These are phyloP conservation scores for Albifimbria verrucaria DNA, from an alignment of 2,329 filamentous ascomycete species.

Conservation along the genomic window DNA sequence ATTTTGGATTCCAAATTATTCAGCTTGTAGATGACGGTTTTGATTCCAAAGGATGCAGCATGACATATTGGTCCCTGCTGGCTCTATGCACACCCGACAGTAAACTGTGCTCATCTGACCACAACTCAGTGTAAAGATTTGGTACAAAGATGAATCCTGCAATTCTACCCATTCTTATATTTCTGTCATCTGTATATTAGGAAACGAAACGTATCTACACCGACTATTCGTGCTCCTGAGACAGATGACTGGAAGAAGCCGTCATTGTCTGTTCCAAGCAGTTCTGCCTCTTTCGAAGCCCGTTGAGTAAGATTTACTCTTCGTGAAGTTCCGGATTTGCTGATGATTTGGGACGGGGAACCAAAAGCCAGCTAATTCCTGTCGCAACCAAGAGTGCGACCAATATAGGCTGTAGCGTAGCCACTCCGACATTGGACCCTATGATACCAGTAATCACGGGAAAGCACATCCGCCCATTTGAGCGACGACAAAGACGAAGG, in stretches of 20 bases:
- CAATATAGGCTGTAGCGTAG: constrained; percentile 49
- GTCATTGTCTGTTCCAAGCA: neutral
- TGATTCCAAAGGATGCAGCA: too few relatives aligned
- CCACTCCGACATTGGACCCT: constrained; percentile 40
- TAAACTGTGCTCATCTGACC: too few relatives aligned
- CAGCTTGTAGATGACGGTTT: too few relatives aligned
- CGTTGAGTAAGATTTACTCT: constrained; percentile 27
- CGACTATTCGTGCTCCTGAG: neutral
- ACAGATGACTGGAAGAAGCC: too few relatives aligned
- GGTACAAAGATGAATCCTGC: too few relatives aligned
- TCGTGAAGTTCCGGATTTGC: constrained; percentile 27
- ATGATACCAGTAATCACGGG: constrained; percentile 53
- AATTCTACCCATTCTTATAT: neutral
- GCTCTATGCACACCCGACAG: too few relatives aligned
- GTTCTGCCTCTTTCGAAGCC: too few relatives aligned
- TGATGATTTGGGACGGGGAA: constrained; percentile 32
- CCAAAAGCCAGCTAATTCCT: constrained; percentile 43
- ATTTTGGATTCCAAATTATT: too few relatives aligned
- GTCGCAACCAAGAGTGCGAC: constrained; percentile 44
- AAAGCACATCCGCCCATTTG: constrained; percentile 55
- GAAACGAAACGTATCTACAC: too few relatives aligned
- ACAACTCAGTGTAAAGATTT: too few relatives aligned
- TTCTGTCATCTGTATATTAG: neutral
- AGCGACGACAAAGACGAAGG: constrained; percentile 54
- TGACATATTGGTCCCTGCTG: too few relatives aligned